Percentiles rank a stretch among this genome's conserved stretches.
phyloP scores from a whole-genome alignment of 2,329 filamentous ascomycete species.

The Fusarium keratoplasticum region DNA sequence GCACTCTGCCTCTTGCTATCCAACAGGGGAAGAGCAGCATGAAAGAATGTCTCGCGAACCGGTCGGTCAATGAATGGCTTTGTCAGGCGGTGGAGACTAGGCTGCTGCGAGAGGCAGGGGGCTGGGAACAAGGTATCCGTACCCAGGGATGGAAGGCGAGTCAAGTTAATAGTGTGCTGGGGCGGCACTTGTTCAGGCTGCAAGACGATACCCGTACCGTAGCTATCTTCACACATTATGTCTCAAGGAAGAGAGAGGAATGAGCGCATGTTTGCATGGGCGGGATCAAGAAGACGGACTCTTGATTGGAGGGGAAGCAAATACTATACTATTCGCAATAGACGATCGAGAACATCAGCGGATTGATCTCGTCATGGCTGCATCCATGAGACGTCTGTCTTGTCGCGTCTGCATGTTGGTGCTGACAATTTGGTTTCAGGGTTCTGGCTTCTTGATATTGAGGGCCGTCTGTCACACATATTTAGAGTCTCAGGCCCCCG shows the following conservation, averaged over 20 bases:
- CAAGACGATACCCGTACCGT: background rate
- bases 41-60: background rate
- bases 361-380: background rate
- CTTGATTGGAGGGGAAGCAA: background rate
- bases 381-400: background rate
- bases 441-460: background rate
- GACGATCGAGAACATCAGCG: background rate
- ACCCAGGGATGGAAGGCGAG: background rate
- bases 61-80: background rate
- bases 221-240: background rate
- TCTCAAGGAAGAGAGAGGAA: background rate
- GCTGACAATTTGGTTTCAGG: background rate
- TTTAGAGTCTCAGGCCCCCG: background rate
- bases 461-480: background rate
- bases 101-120: background rate
- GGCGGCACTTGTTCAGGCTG: slow-evolving; percentile 1
- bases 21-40: slow-evolving; percentile 11
- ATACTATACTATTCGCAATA: background rate
- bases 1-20: background rate
- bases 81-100: background rate
- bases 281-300: background rate
- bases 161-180: no score
- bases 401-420: background rate
- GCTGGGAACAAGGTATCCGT: background rate
- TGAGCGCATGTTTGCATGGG: background rate